Base-by-base conservation (phyloP, 2,329 filamentous ascomycete genomes). In the Aspergillus vadensis region DNA sequence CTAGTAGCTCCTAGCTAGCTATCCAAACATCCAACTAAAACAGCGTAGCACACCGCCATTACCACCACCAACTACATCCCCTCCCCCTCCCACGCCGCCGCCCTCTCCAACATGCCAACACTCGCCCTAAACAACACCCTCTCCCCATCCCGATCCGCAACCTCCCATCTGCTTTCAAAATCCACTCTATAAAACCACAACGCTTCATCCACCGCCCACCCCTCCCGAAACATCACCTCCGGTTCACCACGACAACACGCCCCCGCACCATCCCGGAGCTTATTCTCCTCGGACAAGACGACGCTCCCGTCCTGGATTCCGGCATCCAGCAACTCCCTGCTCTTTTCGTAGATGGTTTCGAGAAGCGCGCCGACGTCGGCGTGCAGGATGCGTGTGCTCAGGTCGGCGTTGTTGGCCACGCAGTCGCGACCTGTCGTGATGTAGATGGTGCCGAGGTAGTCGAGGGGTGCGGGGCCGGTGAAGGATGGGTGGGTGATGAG, bases 221-320 rank as follows among this genome's bases (percentile, higher is more conserved):
- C 54, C 10, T 15, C 9, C 4, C 63, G 48, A 8, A 70, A 69
- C 5, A 61, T 43, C 1, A 67, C 67, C n/a, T 44, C 54, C 1
- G 64, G 63, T 25, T 68, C 61, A 1, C 67, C 67, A 5, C 43
- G 41, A 32, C 68, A 70, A 39, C 67, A 69, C 1, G 64, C 38
- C 55, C 69, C 69, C 9, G 57, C 59, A 1, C 19, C n/a, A 5
- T 36, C 32, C 12, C 12, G 32, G 17, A 9, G 41, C 36, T 12
- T 10, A n/a, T 10, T 39, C 43, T 1, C 41, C 39, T 23, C 21
- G 4, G 61, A 60, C 6, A 49, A 27, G 2, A 15, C 47, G 4
- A 67, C 60, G 0, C 51, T 59, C 3, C 66, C 65, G n/a, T 64
- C 52, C 2, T 48, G 15, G 4, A 63, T 4, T 0, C 60, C 61